phyloP scores from a whole-genome alignment of 1,284 basidiomycete species.

The Salmacisia buchloeana region DNA sequence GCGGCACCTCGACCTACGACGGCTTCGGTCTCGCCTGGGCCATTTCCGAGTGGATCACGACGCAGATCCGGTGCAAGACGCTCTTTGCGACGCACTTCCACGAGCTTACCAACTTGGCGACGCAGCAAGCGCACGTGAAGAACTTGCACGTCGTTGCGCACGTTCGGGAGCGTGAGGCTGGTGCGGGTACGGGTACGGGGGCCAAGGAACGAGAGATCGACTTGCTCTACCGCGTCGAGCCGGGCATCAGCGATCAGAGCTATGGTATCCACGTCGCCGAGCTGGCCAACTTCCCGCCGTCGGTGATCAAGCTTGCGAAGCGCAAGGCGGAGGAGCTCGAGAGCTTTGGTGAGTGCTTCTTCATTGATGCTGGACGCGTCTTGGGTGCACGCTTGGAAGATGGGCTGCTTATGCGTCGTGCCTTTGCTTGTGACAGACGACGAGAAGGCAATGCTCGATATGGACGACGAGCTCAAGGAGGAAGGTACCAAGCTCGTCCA shows the following conservation, averaged over 20 bases:
- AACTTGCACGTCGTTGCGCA: constrained; percentile 95
- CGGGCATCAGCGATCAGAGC: constrained; percentile 70
- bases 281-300: constrained; percentile 90
- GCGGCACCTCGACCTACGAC: constrained; percentile 98
- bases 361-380: not conserved
- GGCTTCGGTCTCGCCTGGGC: constrained; percentile 99
- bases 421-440: constrained; percentile 11
- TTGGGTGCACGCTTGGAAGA: not conserved
- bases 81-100: constrained; percentile 98
- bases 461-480: constrained; percentile 60
- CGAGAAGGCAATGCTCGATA: constrained; percentile 8
- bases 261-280: constrained; percentile 98
- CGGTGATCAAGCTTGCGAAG: constrained; percentile 87
- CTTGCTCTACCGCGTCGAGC: constrained; percentile 84
- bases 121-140: constrained; percentile 78
- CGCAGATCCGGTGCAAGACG: constrained; percentile 67
- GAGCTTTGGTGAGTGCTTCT: constrained; percentile 65
- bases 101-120: constrained; percentile 85
- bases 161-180: constrained; percentile 57
- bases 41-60: constrained; percentile 90
- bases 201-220: constrained; percentile 54
- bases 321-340: constrained; percentile 93
- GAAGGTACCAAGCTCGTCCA: constrained; percentile 76
- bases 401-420: not conserved
- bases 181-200: constrained; percentile 50